Evolutionary conservation across 306 rosid species (phyloP), one percentile per base, ranked within the genome.

Genomic region (Fragaria nilgerrensis): DNA sequence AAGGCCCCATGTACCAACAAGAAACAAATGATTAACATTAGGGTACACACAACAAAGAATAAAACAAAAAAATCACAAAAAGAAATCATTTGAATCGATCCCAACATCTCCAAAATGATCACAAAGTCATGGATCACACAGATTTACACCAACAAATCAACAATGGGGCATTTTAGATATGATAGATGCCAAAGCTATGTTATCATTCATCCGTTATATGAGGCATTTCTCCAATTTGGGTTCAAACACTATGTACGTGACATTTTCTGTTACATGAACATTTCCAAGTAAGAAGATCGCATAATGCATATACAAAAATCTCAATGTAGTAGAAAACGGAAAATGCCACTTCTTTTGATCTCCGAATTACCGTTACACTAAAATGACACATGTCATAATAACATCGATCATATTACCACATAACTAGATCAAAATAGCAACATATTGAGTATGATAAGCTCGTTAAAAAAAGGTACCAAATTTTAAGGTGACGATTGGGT

Each of bases 321-420:
- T 48, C 53, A 48, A 1, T 9, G 4, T n/a, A n/a, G n/a, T n/a
- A 53, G 22, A 61, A 41, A 8, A 39, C 25, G 39, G 22, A 81
- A 83, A 81, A 82, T 56, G 83, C 78, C 86, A 83, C 83, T 29
- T 59, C 58, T 56, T 53, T 87, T 80, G 90, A 68, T 56, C 55
- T 34, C 39, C 0, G 78, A n/a, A 39, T 36, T 52, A 47, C 72
- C 69, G 44, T 19, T 10, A 49, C 36, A 76, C 34, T 32, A 64
- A 29, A 65, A 43, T n/a, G 53, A 14, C 37, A n/a, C 49, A 13
- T 34, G 36, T n/a, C 50, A 25, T 65, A 36, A 37, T 19, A 65
- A 17, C 70, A 19, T 43, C 0, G 13, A 43, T 36, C 45, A 23
- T 47, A 71, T 41, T 29, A 78, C 17, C 63, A 78, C 7, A 53